Evolutionary conservation across 78 protist genomes (phyloP).

Genomic region (Pigoraptor vietnamica): DNA sequence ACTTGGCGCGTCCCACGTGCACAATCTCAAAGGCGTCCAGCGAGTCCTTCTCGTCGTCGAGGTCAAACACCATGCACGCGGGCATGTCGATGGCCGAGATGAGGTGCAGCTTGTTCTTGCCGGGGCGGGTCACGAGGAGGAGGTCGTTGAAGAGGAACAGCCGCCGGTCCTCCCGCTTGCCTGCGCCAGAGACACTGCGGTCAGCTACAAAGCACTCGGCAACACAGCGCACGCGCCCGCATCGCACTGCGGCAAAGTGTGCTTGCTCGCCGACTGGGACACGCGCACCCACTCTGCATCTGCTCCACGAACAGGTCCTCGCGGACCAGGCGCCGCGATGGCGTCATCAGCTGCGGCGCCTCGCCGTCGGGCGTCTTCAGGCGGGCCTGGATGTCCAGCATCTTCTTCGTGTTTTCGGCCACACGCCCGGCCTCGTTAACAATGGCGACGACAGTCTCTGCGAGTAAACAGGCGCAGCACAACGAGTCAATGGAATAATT

Average conservation of each 20-base stretch:
- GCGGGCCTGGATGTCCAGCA: not conserved
- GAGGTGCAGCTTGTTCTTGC: not conserved
- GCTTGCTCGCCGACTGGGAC: too few relatives aligned
- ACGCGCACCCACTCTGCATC: not conserved
- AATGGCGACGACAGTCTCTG: not conserved
- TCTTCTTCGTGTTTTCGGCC: not conserved
- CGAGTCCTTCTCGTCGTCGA: not conserved
- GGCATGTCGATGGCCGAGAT: not conserved
- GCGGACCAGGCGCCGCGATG: not conserved
- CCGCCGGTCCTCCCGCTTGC: not conserved
- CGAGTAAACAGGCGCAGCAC: too few relatives aligned
- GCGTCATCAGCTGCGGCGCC: not conserved
- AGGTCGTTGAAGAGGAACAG: not conserved
- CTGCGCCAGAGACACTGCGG: not conserved
- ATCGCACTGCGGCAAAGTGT: too few relatives aligned
- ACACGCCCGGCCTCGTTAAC: not conserved
- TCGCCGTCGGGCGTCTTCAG: not conserved
- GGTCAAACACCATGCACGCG: not conserved
- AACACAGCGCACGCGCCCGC: not conserved
- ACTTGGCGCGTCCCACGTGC: not conserved
- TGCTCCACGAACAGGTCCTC: not conserved
- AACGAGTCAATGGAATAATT: too few relatives aligned
- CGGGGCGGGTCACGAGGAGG: not conserved
- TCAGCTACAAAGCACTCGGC: not conserved
- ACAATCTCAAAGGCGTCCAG: not conserved